These are phyloP conservation scores for Citrus trifoliata DNA, from an alignment of 345 rosid genomes.

Conservation along the genomic window DNA sequence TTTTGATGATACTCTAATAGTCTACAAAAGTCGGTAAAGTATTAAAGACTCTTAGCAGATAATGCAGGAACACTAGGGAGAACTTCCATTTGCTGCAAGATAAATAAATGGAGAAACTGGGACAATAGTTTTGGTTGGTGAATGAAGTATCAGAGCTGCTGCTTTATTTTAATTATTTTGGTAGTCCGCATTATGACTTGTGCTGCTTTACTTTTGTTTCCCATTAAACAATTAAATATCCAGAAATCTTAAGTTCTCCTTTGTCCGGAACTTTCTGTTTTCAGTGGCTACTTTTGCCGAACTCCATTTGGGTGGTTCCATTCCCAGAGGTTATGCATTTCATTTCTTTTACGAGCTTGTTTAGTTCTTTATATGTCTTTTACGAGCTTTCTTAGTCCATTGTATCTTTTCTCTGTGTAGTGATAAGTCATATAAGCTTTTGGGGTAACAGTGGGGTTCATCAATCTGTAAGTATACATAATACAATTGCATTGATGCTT, in stretches of 20 bases:
- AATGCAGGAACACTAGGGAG: not conserved
- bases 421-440: constrained; percentile 17
- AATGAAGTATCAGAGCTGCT: not conserved
- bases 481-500: not conserved
- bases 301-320: not conserved
- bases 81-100: not conserved
- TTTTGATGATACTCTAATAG: no score
- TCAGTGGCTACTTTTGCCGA: not conserved
- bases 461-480: constrained; percentile 82
- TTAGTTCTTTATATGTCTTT: not conserved
- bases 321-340: no score
- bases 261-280: no score
- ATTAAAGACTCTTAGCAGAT: not conserved
- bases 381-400: no score
- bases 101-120: not conserved
- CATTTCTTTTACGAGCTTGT: not conserved
- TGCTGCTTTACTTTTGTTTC: not conserved
- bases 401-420: no score
- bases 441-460: constrained; percentile 87
- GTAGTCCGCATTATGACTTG: not conserved
- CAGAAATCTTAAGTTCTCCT: no score
- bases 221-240: not conserved
- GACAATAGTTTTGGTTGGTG: not conserved
- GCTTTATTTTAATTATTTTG: not conserved
- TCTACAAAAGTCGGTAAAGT: no score